Evolutionary conservation across 208 protist genomes (phyloP), one percentile per base, ranked within the genome.

Genomic region (Leishmania tropica): DNA sequence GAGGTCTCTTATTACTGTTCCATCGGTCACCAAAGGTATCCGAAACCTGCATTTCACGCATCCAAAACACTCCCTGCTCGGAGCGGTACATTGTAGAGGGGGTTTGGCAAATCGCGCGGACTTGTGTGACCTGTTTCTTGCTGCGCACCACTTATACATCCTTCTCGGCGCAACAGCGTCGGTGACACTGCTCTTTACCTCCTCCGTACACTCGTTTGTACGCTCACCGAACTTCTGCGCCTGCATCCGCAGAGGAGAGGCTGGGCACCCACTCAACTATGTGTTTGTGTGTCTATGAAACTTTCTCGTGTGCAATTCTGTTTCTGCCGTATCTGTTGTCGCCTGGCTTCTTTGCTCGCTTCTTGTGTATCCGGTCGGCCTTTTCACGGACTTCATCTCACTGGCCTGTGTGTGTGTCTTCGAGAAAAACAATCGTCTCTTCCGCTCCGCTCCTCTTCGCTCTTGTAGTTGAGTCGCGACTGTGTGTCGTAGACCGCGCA

Each of bases 371-470:
- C 74, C 74, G 3, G 42, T 40, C n/a, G 56, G 7, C 5, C 24
- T 71, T 83, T 53, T 54, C 37, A 8, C 37, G 28, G 17, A 75
- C 47, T 60, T 60, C 62, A 13, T 84, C 67, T 54, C 13, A n/a
- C 2, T 7, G 24, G 56, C 56, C 31, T 53, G 13, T 53, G 48
- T 1, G 17, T 54, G 51, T 54, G 51, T 54, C 15, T 54, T 21
- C 17, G 51, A 54, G 21, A 51, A 31, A 47, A 10, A 53, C 8
- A 7, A 28, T 45, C 35, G 13, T 45, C 56, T n/a, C n/a, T n/a
- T 51, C 28, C 62, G 17, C 42, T 68, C 47, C 45, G 21, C 28
- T 67, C 21, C 31, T 37, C 11, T 56, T 82, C 47, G 82, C n/a
- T 54, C 31, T 75, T 37, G 65, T 79, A 35, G 51, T 75, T 15